Evolutionary conservation across 192 early-diverging fungal species (phyloP), one percentile per base, ranked within the genome.

Genomic region (Polychytrium aggregatum): DNA sequence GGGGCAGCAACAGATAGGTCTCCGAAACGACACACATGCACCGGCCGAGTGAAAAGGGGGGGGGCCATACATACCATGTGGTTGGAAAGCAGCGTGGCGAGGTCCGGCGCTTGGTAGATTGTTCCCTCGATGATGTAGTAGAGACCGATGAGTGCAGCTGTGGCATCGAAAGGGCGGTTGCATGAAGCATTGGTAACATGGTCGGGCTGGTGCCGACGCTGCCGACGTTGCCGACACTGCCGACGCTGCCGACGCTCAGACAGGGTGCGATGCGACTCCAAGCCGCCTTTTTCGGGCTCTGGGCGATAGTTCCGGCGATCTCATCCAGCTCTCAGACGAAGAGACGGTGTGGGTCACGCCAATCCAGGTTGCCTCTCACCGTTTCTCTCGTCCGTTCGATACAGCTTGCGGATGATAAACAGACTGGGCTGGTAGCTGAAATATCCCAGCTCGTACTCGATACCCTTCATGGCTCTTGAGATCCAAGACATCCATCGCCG

Each of bases 101-200:
- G 37, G 37, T 64, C 60, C n/a, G 72, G 72, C 24, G 72, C 41
- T 44, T 75, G 72, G 44, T 68, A 75, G 11, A 75, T 66, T 9
- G 72, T 71, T 1, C 72, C 72, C 25, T 75, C 64, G 20, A 65
- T 55, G 31, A 75, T 60, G 50, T 71, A 75, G 45, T 75, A 75
- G 0, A 59, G 52, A 21, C 53, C 65, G 8, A 71, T 9, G 2
- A 65, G 52, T 25, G 72, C 65, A 8, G 44, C 58, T 74, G 26
- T 14, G 17, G 42, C 52, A 50, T 37, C 18, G 1, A 20, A 24
- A 13, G 41, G 28, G 21, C n/a, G n/a, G n/a, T n/a, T n/a, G n/a
- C n/a, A n/a, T n/a, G n/a, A n/a, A n/a, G n/a, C n/a, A n/a, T n/a
- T n/a, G n/a, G n/a, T n/a, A n/a, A n/a, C n/a, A n/a, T n/a, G n/a